Evolutionary conservation across 2,329 filamentous ascomycete species (phyloP), one percentile per base, ranked within the genome.

Genomic region (Cladorrhinum sp.): DNA sequence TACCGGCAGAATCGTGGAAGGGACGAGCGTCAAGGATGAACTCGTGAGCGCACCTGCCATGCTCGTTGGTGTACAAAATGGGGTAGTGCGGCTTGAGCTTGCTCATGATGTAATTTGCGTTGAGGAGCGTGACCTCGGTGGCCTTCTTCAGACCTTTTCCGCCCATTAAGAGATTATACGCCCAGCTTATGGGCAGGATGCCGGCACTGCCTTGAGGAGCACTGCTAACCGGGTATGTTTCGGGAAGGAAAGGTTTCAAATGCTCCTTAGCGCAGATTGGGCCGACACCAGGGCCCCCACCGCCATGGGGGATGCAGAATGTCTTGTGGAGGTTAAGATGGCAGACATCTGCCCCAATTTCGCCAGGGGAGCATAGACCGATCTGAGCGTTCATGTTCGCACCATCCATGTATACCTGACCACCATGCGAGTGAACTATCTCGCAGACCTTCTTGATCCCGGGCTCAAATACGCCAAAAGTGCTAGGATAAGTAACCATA

Each of bases 331-430:
- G 83, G 77, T 98, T 98, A 62, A 98, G 81, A 79, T 97, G 93
- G 83, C 93, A 98, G 41, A 97, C 93, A 73, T 98, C 93, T 27
- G 93, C 93, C 20, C 93, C 93, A 67, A 98, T 96, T 74, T 96
- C 92, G 41, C 93, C 93, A 1, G 93, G 93, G 0, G 92, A 96
- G 79, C 92, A 96, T 10, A 98, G 84, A 12, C 93, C 93, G 65
- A 98, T 97, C 76, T 98, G 93, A 18, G 93, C 93, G 72, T 97
- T 98, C 92, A 97, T 95, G 79, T 98, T 98, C 66, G 93, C 93
- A 52, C 93, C 93, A 73, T 98, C 93, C 93, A 98, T 97, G 80
- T 97, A 98, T 16, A 98, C 93, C 72, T 96, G 91, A 9, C 93
- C 93, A 56, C 93, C 93, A 71, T 96, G 80, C 65, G 89, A 76